phyloP scores from a whole-genome alignment of 2,329 filamentous ascomycete species.

The Diaporthe sp. region DNA sequence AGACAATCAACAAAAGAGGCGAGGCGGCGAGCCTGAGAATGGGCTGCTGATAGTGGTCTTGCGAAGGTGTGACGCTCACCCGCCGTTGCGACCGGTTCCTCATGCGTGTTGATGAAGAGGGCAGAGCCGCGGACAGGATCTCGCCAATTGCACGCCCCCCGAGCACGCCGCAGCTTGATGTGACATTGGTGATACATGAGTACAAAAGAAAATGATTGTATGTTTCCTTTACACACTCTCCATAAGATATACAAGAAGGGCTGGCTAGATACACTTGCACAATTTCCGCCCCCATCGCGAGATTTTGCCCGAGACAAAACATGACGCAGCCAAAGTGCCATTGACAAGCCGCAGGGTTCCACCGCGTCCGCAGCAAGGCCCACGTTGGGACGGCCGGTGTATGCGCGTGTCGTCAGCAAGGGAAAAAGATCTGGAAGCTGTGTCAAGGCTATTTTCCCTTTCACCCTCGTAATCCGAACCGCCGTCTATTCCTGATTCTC shows the following conservation, averaged over 20 bases:
- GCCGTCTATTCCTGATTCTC: constrained; percentile 30
- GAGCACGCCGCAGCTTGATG: constrained; percentile 6
- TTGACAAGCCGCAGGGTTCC: neutral
- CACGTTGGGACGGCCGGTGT: neutral
- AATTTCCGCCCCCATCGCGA: neutral
- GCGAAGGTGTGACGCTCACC: neutral
- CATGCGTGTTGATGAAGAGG: neutral
- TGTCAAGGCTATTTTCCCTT: neutral
- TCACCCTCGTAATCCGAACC: neutral
- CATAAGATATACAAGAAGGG: constrained; percentile 23
- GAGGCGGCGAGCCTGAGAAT: neutral
- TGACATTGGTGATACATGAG: constrained; percentile 34
- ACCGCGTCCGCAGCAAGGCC: neutral
- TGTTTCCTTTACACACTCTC: neutral
- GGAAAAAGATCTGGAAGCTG: neutral
- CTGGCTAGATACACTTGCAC: constrained; percentile 17
- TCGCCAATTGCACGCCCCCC: neutral
- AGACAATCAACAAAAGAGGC: neutral
- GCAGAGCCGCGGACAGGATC: neutral
- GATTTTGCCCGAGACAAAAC: neutral
- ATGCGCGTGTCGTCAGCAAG: neutral
- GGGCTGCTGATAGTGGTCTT: neutral
- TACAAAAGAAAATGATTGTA: constrained; percentile 31
- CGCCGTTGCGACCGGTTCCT: neutral
- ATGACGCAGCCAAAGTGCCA: neutral